Evolutionary conservation across 306 rosid genomes (phyloP).

Genomic region (Betula pendula): DNA sequence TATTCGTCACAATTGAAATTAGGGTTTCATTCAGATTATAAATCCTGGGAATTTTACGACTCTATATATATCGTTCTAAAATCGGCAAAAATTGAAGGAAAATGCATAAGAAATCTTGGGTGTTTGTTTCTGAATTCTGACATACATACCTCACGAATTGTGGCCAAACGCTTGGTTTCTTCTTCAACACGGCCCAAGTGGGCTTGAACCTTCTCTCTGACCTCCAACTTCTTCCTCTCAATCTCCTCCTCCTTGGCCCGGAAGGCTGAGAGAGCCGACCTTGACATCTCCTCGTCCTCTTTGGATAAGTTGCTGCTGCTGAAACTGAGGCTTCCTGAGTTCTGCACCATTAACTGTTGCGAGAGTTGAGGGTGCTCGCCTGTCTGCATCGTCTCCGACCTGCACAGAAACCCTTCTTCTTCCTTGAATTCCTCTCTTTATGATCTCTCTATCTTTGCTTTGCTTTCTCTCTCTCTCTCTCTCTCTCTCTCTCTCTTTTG

Average conservation of each 20-base stretch:
- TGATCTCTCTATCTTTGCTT: constrained; percentile 5
- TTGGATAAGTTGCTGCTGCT: constrained; percentile 84
- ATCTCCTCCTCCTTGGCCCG: constrained; percentile 94
- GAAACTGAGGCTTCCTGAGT: constrained; percentile 85
- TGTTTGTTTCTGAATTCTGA: neutral
- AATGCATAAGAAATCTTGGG: neutral
- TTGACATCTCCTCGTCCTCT: constrained; percentile 96
- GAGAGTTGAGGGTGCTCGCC: constrained; percentile 44
- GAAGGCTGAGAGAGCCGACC: constrained; percentile 91
- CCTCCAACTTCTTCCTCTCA: constrained; percentile 94
- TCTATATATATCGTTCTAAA: neutral
- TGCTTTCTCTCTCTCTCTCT: constrained; percentile 10
- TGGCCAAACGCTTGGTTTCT: constrained; percentile 92
- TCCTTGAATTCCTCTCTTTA: constrained; percentile 38
- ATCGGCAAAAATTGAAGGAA: neutral
- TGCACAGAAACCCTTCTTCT: constrained; percentile 33
- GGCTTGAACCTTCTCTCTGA: constrained; percentile 81
- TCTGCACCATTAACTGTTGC: constrained; percentile 78
- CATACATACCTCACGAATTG: constrained; percentile 82
- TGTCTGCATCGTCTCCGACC: constrained; percentile 47
- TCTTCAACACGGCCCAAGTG: constrained; percentile 93
- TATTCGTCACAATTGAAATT: no score
- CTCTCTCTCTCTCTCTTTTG: constrained; percentile 24
- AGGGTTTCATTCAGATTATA: neutral
- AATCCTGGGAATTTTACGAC: neutral